Evolutionary conservation across 495 filamentous ascomycete species (phyloP).

Genomic region (Ramalina peruviana): DNA sequence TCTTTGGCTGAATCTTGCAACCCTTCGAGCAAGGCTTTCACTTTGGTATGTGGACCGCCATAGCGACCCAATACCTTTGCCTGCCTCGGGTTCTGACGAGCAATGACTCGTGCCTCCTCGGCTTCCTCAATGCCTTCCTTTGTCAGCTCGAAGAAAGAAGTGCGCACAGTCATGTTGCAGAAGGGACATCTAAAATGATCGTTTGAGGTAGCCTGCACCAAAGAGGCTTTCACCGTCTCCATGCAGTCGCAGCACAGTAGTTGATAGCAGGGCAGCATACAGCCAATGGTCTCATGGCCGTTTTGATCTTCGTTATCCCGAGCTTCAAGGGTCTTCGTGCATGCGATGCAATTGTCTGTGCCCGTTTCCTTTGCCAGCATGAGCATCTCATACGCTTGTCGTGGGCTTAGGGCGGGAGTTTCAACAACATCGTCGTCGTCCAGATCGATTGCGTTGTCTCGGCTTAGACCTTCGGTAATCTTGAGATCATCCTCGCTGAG

Average conservation of each 20-base stretch:
- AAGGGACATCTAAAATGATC: conserved; percentile 42
- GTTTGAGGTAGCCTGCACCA: conserved; percentile 23
- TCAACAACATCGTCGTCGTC: conserved; percentile 57
- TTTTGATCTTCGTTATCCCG: conserved; percentile 35
- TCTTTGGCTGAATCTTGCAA: conserved; percentile 45
- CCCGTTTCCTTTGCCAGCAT: conserved; percentile 66
- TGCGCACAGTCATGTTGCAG: conserved; percentile 46
- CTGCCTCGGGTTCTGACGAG: conserved; percentile 37
- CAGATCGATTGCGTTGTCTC: conserved; percentile 72
- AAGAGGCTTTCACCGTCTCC: conserved; percentile 29
- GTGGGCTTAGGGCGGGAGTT: conserved; percentile 35
- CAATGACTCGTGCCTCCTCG: conserved; percentile 33
- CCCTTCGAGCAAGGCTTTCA: conserved; percentile 56
- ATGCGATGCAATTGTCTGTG: conserved; percentile 53
- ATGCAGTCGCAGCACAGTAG: conserved; percentile 67
- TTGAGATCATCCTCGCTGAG: conserved; percentile 70
- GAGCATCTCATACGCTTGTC: conserved; percentile 69
- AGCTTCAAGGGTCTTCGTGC: conserved; percentile 43
- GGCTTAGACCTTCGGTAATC: conserved; percentile 60
- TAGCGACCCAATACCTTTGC: conserved; percentile 55
- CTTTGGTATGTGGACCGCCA: conserved; percentile 80
- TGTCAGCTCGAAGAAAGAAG: conserved; percentile 50
- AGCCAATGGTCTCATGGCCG: conserved; percentile 48
- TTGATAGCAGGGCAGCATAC: conserved; percentile 75
- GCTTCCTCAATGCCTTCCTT: conserved; percentile 46